Evolutionary conservation across 108 stramenopile genomes (phyloP).

Genomic region (Cyclotella cryptica): DNA sequence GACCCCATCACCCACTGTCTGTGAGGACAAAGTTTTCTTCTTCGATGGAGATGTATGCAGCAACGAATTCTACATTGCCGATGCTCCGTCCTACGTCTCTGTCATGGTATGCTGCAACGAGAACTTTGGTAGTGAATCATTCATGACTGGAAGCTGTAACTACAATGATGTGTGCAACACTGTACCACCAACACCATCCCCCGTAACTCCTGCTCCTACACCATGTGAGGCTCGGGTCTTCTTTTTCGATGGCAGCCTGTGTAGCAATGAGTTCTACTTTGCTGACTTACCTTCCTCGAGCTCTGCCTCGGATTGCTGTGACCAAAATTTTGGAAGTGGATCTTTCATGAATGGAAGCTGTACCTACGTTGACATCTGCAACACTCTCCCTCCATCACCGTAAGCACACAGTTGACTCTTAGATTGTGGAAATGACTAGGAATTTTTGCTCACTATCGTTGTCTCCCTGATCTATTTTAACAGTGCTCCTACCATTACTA

Average conservation of each 20-base stretch:
- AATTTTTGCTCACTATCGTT: too few relatives aligned
- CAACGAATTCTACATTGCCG: slow-evolving; percentile 6
- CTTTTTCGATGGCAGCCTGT: not conserved
- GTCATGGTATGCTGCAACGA: slow-evolving; percentile 2
- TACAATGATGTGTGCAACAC: slow-evolving; percentile 13
- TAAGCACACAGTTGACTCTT: not conserved
- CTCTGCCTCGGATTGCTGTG: not conserved
- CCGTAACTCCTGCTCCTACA: not conserved
- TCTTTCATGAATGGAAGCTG: not conserved
- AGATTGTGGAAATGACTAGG: too few relatives aligned
- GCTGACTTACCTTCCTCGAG: not conserved
- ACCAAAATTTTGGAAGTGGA: slow-evolving; percentile 2
- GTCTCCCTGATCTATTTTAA: too few relatives aligned
- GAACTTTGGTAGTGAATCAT: slow-evolving; percentile 11
- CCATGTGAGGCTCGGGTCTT: not conserved
- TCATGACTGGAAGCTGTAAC: not conserved
- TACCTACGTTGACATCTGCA: slow-evolving; percentile 10
- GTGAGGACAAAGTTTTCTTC: not conserved
- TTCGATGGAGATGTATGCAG: not conserved
- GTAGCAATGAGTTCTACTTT: not conserved
- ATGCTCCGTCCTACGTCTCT: slow-evolving; percentile 5
- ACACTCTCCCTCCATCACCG: not conserved
- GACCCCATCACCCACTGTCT: slow-evolving; percentile 3
- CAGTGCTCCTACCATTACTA: not conserved
- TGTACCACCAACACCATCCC: slow-evolving; percentile 2